Percentiles rank a stretch among this genome's conserved stretches.
These are phyloP conservation scores for Coemansia sp. DNA, from an alignment of 192 early-diverging fungal genomes.

Conservation along the genomic window DNA sequence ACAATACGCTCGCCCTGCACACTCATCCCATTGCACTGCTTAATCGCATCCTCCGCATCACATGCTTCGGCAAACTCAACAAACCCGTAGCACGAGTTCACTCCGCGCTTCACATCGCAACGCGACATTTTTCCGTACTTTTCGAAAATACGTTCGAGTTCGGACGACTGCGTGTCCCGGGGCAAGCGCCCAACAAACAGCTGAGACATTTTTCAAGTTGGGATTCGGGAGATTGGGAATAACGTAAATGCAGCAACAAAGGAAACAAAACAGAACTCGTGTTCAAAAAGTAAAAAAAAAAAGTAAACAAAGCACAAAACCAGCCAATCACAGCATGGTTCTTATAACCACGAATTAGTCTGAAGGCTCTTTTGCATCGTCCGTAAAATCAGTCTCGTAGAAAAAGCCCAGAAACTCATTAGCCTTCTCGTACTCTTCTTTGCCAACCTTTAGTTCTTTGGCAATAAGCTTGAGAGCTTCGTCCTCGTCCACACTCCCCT, in stretches of 20 bases:
- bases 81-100: constrained; percentile 35
- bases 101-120: constrained; percentile 43
- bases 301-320: not conserved
- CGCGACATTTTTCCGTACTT: constrained; percentile 41
- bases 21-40: constrained; percentile 31
- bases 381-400: constrained; percentile 53
- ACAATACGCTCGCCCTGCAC: constrained; percentile 42
- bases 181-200: constrained; percentile 50
- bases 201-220: constrained; percentile 5
- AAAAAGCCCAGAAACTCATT: constrained; percentile 66
- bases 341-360: not conserved
- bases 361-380: constrained; percentile 7
- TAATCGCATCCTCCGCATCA: constrained; percentile 21
- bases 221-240: not conserved
- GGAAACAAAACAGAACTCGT: not conserved
- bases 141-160: constrained; percentile 39
- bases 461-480: constrained; percentile 61
- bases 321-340: not conserved
- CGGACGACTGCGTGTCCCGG: constrained; percentile 17
- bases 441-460: constrained; percentile 58
- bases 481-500: constrained; percentile 51
- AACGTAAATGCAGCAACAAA: not conserved
- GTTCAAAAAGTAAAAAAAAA: not conserved
- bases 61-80: constrained; percentile 23
- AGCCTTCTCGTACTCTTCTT: constrained; percentile 71